phyloP scores from a whole-genome alignment of 2,329 filamentous ascomycete genomes.

The Epichloe baconii region DNA sequence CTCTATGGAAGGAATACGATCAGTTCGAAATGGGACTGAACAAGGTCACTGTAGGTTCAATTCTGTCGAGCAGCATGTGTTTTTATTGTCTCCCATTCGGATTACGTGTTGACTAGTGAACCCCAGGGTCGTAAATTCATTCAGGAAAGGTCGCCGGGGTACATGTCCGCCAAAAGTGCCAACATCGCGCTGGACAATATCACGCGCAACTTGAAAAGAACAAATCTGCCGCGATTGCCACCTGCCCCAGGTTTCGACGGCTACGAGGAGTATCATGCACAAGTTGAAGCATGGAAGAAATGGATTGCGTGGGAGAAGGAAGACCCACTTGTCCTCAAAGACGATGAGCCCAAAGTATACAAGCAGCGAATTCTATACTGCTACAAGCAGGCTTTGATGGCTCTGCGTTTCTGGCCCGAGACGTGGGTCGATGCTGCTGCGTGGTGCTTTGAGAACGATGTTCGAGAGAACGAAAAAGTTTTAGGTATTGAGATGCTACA shows the following conservation, averaged over 20 bases:
- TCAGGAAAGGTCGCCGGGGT: conserved; percentile 81
- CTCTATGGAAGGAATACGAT: conserved; percentile 94
- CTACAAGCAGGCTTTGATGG: conserved; percentile 90
- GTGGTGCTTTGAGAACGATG: conserved; percentile 73
- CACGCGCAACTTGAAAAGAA: conserved; percentile 61
- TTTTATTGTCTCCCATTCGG: background rate
- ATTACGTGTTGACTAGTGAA: background rate
- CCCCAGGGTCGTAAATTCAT: conserved; percentile 81
- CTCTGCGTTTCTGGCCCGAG: conserved; percentile 85
- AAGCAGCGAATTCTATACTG: conserved; percentile 73
- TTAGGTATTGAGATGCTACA: conserved; percentile 63
- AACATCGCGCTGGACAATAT: conserved; percentile 86
- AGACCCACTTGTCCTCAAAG: conserved; percentile 74
- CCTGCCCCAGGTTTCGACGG: conserved; percentile 79
- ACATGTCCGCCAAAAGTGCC: conserved; percentile 91
- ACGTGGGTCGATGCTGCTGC: conserved; percentile 93
- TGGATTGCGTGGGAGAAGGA: conserved; percentile 96
- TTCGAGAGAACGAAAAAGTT: conserved; percentile 46
- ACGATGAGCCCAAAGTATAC: conserved; percentile 64
- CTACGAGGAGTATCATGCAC: conserved; percentile 67
- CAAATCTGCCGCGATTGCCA: conserved; percentile 67
- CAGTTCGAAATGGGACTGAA: conserved; percentile 90
- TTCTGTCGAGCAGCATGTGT: too few species aligned
- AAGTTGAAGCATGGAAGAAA: conserved; percentile 79
- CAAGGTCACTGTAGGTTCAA: conserved; percentile 65